These are phyloP conservation scores for Ganoderma lingzhi DNA, from an alignment of 1,284 basidiomycete species.

Conservation along the genomic window DNA sequence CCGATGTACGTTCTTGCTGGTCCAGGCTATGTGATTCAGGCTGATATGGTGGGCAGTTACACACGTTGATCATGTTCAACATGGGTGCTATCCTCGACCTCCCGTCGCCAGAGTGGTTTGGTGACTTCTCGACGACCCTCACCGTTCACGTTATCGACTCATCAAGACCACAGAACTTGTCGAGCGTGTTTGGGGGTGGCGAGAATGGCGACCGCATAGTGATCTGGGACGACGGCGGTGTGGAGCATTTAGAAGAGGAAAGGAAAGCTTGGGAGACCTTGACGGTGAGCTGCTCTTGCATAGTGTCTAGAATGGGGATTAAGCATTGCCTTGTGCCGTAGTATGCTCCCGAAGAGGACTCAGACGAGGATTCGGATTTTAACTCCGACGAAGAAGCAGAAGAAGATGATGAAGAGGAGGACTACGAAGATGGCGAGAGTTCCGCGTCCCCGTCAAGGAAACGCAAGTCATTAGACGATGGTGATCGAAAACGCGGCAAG, in stretches of 20 bases:
- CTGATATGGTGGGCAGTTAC: slow-evolving; percentile 62
- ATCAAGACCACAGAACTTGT: slow-evolving; percentile 89
- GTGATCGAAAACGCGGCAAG: slow-evolving; percentile 54
- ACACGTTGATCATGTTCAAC: slow-evolving; percentile 92
- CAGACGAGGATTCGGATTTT: slow-evolving; percentile 67
- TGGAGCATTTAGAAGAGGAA: slow-evolving; percentile 69
- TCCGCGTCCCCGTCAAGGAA: slow-evolving; percentile 54
- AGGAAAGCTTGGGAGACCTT: slow-evolving; percentile 82
- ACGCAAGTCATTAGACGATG: slow-evolving; percentile 58
- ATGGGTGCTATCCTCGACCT: slow-evolving; percentile 92
- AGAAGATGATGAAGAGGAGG: slow-evolving; percentile 50
- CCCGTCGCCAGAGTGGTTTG: slow-evolving; percentile 78
- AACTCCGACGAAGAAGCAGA: slow-evolving; percentile 43
- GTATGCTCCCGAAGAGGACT: slow-evolving; percentile 79
- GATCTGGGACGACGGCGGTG: slow-evolving; percentile 92
- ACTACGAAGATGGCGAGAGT: slow-evolving; percentile 49
- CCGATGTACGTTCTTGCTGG: slow-evolving; percentile 64
- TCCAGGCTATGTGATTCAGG: neutral
- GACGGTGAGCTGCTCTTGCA: slow-evolving; percentile 57
- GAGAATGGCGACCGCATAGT: slow-evolving; percentile 76
- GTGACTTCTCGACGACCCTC: slow-evolving; percentile 65
- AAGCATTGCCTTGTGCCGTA: slow-evolving; percentile 37
- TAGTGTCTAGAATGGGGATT: slow-evolving; percentile 1
- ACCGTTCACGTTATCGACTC: slow-evolving; percentile 96
- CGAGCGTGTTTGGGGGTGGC: slow-evolving; percentile 85